Percentiles rank a stretch among this genome's conserved stretches.
Conservation (phyloP, 2,329 filamentous ascomycete genomes). For the Ophiostoma sp. region DNA sequence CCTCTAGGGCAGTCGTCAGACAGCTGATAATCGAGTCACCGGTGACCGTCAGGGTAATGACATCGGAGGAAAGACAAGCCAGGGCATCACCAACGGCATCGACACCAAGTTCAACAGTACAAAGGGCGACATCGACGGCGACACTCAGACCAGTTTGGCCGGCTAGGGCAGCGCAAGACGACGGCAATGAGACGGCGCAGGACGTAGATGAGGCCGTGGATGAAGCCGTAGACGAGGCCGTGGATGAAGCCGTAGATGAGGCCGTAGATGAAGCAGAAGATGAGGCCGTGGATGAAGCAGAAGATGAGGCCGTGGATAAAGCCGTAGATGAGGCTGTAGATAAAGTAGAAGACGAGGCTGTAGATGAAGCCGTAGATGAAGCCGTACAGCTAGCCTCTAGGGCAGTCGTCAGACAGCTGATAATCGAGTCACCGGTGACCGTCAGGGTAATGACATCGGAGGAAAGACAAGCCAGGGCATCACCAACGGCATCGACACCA, state of each 20-base stretch:
- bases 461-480: conserved; percentile 15
- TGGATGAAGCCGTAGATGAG: too few relatives aligned
- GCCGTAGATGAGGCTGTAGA: too few relatives aligned
- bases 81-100: conserved; percentile 27
- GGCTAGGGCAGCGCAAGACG: conserved; percentile 17
- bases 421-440: conserved; percentile 18
- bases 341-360: too few relatives aligned
- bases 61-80: conserved; percentile 11
- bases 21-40: conserved; percentile 23
- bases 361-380: too few relatives aligned
- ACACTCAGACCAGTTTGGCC: conserved; percentile 10
- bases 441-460: conserved; percentile 4
- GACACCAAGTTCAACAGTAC: conserved; percentile 32
- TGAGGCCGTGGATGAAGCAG: too few relatives aligned
- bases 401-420: conserved; percentile 18
- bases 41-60: conserved; percentile 6
- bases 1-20: background rate
- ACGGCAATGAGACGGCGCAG: conserved; percentile 11
- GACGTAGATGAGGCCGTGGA: too few relatives aligned
- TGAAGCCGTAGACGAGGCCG: too few relatives aligned
- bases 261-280: too few relatives aligned
- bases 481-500: conserved; percentile 31
- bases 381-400: too few relatives aligned
- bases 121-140: conserved; percentile 31
- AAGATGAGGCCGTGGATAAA: too few relatives aligned